Conservation (phyloP, 257 asterid genomes). For the Lycium barbarum region DNA sequence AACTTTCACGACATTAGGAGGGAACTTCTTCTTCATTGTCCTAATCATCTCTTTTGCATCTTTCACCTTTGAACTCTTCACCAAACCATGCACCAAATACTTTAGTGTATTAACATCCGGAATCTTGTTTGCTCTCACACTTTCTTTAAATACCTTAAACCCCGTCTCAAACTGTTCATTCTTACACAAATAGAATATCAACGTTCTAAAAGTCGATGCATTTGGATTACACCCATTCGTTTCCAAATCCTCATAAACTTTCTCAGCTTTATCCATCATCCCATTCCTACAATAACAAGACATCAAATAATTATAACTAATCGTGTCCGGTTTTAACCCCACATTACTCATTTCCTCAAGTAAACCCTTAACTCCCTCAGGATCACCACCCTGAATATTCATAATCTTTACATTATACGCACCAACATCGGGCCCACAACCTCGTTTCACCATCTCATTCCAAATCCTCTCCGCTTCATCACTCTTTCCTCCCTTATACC, state of each 20-base stretch:
- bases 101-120: constrained; percentile 78
- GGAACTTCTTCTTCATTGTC: constrained; percentile 68
- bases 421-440: constrained; percentile 62
- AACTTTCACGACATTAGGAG: constrained; percentile 62
- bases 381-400: constrained; percentile 52
- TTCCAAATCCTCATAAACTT: constrained; percentile 66
- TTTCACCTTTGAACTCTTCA: constrained; percentile 44
- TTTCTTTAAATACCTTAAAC: constrained; percentile 64
- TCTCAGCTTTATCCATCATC: constrained; percentile 75
- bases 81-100: constrained; percentile 71
- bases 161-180: constrained; percentile 61
- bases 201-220: constrained; percentile 68
- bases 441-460: constrained; percentile 64
- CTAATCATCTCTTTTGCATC: constrained; percentile 67
- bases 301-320: constrained; percentile 72
- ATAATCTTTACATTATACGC: constrained; percentile 70
- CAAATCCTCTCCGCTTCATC: constrained; percentile 75
- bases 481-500: constrained; percentile 55
- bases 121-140: constrained; percentile 66
- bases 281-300: constrained; percentile 64
- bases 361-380: constrained; percentile 56
- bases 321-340: constrained; percentile 64
- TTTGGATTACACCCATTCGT: constrained; percentile 64
- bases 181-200: constrained; percentile 68
- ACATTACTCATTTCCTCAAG: constrained; percentile 71